phyloP scores from a whole-genome alignment of 2,329 filamentous ascomycete genomes.

The Talaromyces islandicus region DNA sequence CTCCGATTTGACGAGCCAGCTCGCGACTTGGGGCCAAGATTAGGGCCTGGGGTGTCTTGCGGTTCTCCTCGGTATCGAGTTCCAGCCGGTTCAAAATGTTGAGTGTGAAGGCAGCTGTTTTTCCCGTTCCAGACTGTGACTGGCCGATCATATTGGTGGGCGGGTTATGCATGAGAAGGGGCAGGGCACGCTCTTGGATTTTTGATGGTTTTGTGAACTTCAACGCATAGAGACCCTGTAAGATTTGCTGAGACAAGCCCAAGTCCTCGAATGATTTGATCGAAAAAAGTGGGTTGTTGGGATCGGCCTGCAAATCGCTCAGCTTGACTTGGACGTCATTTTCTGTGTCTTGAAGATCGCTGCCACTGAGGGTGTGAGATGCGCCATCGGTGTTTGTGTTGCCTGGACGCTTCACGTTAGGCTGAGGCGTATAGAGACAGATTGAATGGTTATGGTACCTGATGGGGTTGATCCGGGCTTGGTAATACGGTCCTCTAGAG shows the following conservation, averaged over 20 bases:
- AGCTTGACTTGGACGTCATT: constrained; percentile 91
- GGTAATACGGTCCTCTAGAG: constrained; percentile 45
- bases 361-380: constrained; percentile 36
- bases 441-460: constrained; percentile 25
- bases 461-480: constrained; percentile 30
- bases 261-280: constrained; percentile 79
- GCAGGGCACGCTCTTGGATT: constrained; percentile 91
- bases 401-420: constrained; percentile 11
- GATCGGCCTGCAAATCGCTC: constrained; percentile 79
- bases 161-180: constrained; percentile 80
- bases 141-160: constrained; percentile 93
- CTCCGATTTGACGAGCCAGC: constrained; percentile 87
- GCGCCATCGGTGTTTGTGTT: constrained; percentile 32
- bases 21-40: constrained; percentile 90
- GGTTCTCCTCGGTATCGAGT: constrained; percentile 54
- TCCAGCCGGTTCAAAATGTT: constrained; percentile 87
- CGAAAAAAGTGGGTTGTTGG: constrained; percentile 81
- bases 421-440: constrained; percentile 9
- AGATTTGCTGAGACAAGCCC: constrained; percentile 65
- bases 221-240: constrained; percentile 72
- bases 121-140: constrained; percentile 98
- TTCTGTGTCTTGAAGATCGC: constrained; percentile 61
- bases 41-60: constrained; percentile 66
- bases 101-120: constrained; percentile 93
- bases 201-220: constrained; percentile 94